phyloP scores from a whole-genome alignment of 805 yeast species.

The Hanseniaspora jakobsenii region DNA sequence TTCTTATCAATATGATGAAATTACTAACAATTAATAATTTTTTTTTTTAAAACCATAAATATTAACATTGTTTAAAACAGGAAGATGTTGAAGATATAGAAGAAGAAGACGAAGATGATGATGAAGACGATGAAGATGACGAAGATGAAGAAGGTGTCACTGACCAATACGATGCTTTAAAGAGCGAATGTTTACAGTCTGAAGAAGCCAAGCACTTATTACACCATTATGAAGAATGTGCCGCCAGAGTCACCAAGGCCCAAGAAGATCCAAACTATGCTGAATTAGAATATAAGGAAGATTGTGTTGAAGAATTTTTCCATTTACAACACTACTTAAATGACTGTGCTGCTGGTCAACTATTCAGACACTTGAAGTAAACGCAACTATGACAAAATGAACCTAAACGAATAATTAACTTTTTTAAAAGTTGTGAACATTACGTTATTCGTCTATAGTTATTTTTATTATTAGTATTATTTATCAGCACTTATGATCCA shows the following conservation, averaged over 20 bases:
- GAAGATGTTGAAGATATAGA: slow-evolving; percentile 28
- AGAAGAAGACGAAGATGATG: slow-evolving; percentile 32
- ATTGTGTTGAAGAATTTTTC: slow-evolving; percentile 96
- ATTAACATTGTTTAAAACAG: slow-evolving; percentile 24
- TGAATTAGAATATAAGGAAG: slow-evolving; percentile 75
- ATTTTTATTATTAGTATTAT: too few relatives aligned
- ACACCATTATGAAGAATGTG: slow-evolving; percentile 91
- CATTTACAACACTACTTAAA: slow-evolving; percentile 89
- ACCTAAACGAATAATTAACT: neutral
- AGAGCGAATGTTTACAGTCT: slow-evolving; percentile 57
- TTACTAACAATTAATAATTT: slow-evolving; percentile 18
- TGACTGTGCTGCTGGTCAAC: slow-evolving; percentile 82
- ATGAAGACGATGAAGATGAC: slow-evolving; percentile 54
- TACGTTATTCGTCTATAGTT: too few relatives aligned
- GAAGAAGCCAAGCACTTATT: slow-evolving; percentile 56
- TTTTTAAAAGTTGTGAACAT: too few relatives aligned
- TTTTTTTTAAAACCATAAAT: neutral
- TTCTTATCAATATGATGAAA: too few relatives aligned
- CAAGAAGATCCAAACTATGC: slow-evolving; percentile 76
- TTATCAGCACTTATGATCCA: too few relatives aligned
- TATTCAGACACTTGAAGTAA: slow-evolving; percentile 76
- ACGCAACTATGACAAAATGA: slow-evolving; percentile 1
- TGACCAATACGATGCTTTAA: slow-evolving; percentile 54
- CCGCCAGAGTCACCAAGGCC: slow-evolving; percentile 83
- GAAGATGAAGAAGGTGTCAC: slow-evolving; percentile 57